Conservation (phyloP, 2,329 filamentous ascomycete species). For the Bipolaris bicolor region DNA sequence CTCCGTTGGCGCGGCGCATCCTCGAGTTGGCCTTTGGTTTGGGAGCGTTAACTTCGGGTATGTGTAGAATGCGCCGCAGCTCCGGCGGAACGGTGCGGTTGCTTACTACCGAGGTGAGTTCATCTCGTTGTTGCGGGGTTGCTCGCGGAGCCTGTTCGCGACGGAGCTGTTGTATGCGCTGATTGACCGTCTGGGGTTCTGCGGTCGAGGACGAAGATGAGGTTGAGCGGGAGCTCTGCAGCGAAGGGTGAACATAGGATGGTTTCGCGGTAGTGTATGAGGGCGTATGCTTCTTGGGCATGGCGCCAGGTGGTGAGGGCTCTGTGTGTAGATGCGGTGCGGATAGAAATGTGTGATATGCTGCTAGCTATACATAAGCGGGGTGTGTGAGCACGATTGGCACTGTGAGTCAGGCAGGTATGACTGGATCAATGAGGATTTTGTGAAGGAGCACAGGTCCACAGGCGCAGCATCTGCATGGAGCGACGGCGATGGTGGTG, state of each 20-base stretch:
- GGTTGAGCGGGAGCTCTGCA: conserved; percentile 40
- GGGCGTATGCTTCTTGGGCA: conserved; percentile 57
- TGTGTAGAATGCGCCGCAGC: conserved; percentile 52
- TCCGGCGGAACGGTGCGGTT: conserved; percentile 54
- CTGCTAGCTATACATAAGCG: conserved; percentile 11
- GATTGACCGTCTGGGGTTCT: conserved; percentile 52
- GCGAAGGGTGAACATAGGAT: conserved; percentile 47
- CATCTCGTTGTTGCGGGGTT: conserved; percentile 52
- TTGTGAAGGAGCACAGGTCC: background rate
- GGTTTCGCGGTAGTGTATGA: conserved; percentile 52
- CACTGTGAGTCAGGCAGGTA: conserved; percentile 16
- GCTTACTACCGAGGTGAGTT: conserved; percentile 51
- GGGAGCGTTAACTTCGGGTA: conserved; percentile 55
- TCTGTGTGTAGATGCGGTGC: conserved; percentile 2
- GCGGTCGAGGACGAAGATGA: conserved; percentile 31
- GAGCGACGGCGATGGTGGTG: background rate
- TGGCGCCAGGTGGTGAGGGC: conserved; percentile 26
- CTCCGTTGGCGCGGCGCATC: conserved; percentile 28
- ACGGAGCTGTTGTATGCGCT: conserved; percentile 55
- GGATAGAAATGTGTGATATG: conserved; percentile 1
- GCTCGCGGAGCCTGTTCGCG: conserved; percentile 50
- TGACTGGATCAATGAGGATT: conserved; percentile 5
- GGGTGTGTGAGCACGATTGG: conserved; percentile 10
- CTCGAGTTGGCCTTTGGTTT: conserved; percentile 51
- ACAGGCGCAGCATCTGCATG: background rate